Evolutionary conservation across 2,329 filamentous ascomycete species (phyloP), one percentile per base, ranked within the genome.

Genomic region (Phyllosticta capitalensis): DNA sequence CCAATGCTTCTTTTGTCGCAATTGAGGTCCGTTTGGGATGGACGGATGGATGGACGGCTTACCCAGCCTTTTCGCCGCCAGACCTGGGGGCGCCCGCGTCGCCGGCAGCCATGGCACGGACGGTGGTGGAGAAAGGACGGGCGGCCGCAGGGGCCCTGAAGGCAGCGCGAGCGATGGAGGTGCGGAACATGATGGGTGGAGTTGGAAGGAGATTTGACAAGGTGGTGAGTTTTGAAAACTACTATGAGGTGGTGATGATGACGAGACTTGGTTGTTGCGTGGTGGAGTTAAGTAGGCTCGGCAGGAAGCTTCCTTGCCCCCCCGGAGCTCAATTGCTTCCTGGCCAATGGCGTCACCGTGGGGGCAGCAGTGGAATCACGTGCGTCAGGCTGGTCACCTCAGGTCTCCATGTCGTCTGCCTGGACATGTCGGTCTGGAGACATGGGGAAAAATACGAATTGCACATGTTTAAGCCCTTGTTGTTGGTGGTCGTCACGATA

Each of bases 21-120:
- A 45, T 45, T n/a, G 38, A 45, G 38, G 38, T n/a, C 38, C 24
- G 50, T 2, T 54, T 51, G 10, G 14, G 10, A 38, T 21, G 48
- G n/a, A n/a, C n/a, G n/a, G n/a, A n/a, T n/a, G n/a, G n/a, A n/a
- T n/a, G n/a, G n/a, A n/a, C n/a, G n/a, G 63, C 68, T 64, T 63
- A 74, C 73, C 68, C 71, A 54, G 66, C 63, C 56, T 71, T 71
- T 38, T 64, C 58, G 51, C 77, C 77, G 33, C 71, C 73, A 14
- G 75, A 65, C 63, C 77, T 70, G 19, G 74, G 70, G 21, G 68
- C 56, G 53, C 72, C 76, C 60, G 77, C 73, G 60, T 78, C 74
- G 38, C 77, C 77, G 53, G 61, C 74, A 55, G 74, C 67, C 74
- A 78, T 75, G 61, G 70, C 68, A 54, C 73, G 71, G 56, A 74